Conservation (phyloP, 2,329 filamentous ascomycete genomes). For the Talaromyces amestolkiae region DNA sequence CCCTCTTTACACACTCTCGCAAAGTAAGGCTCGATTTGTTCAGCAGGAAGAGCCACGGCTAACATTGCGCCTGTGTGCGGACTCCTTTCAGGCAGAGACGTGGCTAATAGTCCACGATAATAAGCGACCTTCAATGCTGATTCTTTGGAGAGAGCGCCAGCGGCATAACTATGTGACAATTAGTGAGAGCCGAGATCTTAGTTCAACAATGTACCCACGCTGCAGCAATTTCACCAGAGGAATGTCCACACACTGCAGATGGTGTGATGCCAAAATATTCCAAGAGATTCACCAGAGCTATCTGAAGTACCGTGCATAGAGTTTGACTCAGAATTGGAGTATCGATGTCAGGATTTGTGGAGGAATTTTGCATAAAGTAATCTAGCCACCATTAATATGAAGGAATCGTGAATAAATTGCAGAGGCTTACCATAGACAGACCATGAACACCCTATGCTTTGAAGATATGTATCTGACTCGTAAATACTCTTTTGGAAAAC, state of each 20-base stretch:
- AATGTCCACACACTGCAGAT: not conserved
- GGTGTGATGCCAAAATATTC: not conserved
- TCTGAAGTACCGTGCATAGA: slow-evolving; percentile 23
- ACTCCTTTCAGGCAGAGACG: not conserved
- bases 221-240: not conserved
- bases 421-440: not conserved
- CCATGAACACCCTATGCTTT: not conserved
- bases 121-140: not conserved
- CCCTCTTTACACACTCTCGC: not conserved
- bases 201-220: not conserved
- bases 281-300: slow-evolving; percentile 23
- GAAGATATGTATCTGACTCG: not conserved
- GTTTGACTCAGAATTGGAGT: not conserved
- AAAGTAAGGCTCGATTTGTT: not conserved
- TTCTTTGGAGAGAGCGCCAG: not conserved
- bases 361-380: not conserved
- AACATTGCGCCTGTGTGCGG: not conserved
- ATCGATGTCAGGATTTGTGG: not conserved
- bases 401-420: not conserved
- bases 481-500: not conserved
- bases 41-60: not conserved
- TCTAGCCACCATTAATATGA: not conserved
- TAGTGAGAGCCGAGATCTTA: not conserved
- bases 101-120: not conserved
- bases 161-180: not conserved